A percentile compares a stretch with the other conserved stretches of the same genome.
Evolutionary conservation across 768 basidiomycete genomes (phyloP).

Genomic region (Lentinula boryana): DNA sequence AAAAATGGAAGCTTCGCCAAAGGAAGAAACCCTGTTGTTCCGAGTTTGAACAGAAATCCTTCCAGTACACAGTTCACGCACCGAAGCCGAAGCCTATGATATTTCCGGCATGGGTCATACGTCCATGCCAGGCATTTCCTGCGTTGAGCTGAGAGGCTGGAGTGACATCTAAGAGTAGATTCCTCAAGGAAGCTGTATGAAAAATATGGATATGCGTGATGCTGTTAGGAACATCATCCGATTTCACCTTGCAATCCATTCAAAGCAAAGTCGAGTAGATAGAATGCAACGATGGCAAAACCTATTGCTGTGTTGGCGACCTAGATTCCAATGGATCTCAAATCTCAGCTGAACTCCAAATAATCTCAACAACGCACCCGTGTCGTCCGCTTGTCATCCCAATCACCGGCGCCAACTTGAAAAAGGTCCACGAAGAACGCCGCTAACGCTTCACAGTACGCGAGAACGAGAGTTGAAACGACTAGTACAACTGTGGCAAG

Average conservation of each 20-base stretch:
- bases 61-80: conserved; percentile 22
- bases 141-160: conserved; percentile 85
- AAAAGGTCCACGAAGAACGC: conserved; percentile 71
- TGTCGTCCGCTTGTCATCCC: conserved; percentile 71
- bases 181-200: conserved; percentile 66
- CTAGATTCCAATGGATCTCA: conserved; percentile 26
- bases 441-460: conserved; percentile 76
- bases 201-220: neutral
- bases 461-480: conserved; percentile 70
- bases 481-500: conserved; percentile 80
- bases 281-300: conserved; percentile 87
- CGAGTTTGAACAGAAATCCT: conserved; percentile 3
- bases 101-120: conserved; percentile 96
- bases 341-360: neutral
- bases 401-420: conserved; percentile 73
- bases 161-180: conserved; percentile 88
- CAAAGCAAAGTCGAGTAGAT: conserved; percentile 93
- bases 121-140: conserved; percentile 97
- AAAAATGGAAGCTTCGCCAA: conserved; percentile 75
- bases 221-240: neutral
- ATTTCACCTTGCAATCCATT: conserved; percentile 72
- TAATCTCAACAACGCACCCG: conserved; percentile 35
- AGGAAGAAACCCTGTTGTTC: conserved; percentile 71
- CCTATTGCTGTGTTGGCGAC: conserved; percentile 68
- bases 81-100: conserved; percentile 93